Conservation (phyloP, 192 early-diverging fungal species). For the Coemansia sp. region DNA sequence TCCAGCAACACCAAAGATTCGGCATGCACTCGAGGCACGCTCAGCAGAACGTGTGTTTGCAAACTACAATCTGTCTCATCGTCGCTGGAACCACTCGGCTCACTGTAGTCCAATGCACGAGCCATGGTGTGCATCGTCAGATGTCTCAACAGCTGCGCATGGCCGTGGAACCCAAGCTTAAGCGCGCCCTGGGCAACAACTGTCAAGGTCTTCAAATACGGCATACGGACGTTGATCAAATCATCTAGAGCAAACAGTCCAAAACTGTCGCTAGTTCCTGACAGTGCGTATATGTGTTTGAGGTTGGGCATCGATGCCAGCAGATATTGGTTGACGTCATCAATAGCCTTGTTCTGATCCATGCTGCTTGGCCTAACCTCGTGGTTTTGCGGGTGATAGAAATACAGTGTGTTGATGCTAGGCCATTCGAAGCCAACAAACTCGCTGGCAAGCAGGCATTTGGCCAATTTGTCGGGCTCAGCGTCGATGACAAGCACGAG, state of each 20-base stretch:
- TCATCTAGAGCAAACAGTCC: slow-evolving; percentile 43
- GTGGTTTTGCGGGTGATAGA: slow-evolving; percentile 19
- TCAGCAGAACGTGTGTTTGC: neutral
- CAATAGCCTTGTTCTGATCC: slow-evolving; percentile 24
- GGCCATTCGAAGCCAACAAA: slow-evolving; percentile 40
- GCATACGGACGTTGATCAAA: slow-evolving; percentile 20
- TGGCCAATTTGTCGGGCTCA: slow-evolving; percentile 1
- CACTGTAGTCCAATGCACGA: neutral
- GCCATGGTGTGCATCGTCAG: slow-evolving; percentile 12
- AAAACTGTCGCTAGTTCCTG: slow-evolving; percentile 39
- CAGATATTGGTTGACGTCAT: slow-evolving; percentile 19
- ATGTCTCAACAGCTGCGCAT: slow-evolving; percentile 7
- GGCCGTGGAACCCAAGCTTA: slow-evolving; percentile 9
- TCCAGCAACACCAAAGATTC: slow-evolving; percentile 23
- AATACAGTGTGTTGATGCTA: slow-evolving; percentile 24
- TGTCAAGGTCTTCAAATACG: slow-evolving; percentile 12
- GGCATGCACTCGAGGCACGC: slow-evolving; percentile 20
- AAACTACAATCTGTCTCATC: neutral
- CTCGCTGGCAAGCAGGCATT: slow-evolving; percentile 3
- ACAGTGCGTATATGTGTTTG: slow-evolving; percentile 20
- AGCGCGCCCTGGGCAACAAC: slow-evolving; percentile 10
- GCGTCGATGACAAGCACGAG: slow-evolving; percentile 12
- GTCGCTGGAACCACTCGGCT: neutral
- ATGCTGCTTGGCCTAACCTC: too few species aligned
- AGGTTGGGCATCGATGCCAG: slow-evolving; percentile 17